Base-by-base conservation (phyloP, 2,329 filamentous ascomycete genomes). In the Aspergillus alliaceus region DNA sequence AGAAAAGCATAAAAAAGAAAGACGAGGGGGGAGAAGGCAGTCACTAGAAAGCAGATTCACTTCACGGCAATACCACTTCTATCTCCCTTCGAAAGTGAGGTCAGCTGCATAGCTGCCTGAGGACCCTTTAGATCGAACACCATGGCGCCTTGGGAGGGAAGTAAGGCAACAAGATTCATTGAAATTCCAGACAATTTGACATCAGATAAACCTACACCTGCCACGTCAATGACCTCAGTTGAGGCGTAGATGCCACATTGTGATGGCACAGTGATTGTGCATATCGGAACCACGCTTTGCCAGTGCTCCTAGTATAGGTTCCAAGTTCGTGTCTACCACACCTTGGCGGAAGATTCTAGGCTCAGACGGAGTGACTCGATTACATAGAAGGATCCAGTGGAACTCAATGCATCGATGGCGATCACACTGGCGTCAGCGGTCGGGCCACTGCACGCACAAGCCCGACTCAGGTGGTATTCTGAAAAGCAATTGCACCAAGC, bases 151-250 rank as follows among this genome's bases (percentile, higher is more conserved):
- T 42, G 37, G 24, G 12, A 20, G 39, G 29, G 31, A 18, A 37
- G 35, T 18, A 39, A 39, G 53, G 44, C 25, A 27, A 47, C 42
- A 31, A 37, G 32, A 37, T 14, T 42, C 7, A 47, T 20, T 25
- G 40, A 40, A 34, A 24, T 31, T 31, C 55, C 18, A 22, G n/a
- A 25, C 14, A 6, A 14, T 44, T 14, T 50, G 42, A 50, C 37
- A 39, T 37, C 49, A 42, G 46, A 46, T 40, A 46, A 35, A 53
- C 29, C 50, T 51, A 29, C 22, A 29, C 37, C n/a, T 61, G 62
- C 60, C 60, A 64, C 62, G 62, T 64, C 62, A 63, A 63, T 55
- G 39, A 44, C 46, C 25, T 49, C 52, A 47, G 52, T 40, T 55
- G 47, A 53, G 44, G 25, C 42, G 44, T 56, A 54, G 44, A 49